Evolutionary conservation across 768 basidiomycete genomes (phyloP), one percentile per base, ranked within the genome.

Genomic region (Rubroboletus pulcherrimus): DNA sequence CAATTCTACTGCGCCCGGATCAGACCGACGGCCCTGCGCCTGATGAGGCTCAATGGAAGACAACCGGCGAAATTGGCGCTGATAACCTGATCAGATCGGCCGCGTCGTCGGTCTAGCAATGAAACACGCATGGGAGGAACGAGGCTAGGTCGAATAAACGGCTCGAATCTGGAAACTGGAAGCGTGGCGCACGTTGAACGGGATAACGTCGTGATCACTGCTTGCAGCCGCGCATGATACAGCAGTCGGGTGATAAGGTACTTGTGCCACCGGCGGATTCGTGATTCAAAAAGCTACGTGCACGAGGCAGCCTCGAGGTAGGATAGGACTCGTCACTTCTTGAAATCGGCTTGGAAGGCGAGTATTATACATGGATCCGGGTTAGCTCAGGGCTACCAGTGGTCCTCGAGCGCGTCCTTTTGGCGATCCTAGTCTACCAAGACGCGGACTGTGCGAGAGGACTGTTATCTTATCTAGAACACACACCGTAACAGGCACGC

Each of bases 261-360:
- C 34, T 34, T 14, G 24, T 29, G 26, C 48, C 46, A 47, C 19
- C 14, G 21, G 38, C n/a, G 38, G 38, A 24, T 24, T 24, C 24
- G 24, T 24, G 24, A 24, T n/a, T n/a, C n/a, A n/a, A n/a, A n/a
- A n/a, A n/a, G n/a, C n/a, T n/a, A n/a, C n/a, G n/a, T n/a, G n/a
- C 24, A 63, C 45, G 62, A 55, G 62, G 62, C 53, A 26, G 49
- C 62, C 61, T 63, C 54, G 56, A 63, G 62, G 24, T 4, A 24
- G 24, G 2, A 24, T 24, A 24, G 24, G 62, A n/a, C 30, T 17
- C 10, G 10, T 14, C 26, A 26, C 17, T 8, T n/a, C 44, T 44
- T n/a, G 2, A 4, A 24, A 24, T 24, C 24, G 24, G 30, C 8
- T 19, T 33, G 4, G 33, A 35, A 24, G 43, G 24, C 15, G 24